phyloP scores from a whole-genome alignment of 1,139 yeast genomes.

The Nakaseomyces nivariensis region DNA sequence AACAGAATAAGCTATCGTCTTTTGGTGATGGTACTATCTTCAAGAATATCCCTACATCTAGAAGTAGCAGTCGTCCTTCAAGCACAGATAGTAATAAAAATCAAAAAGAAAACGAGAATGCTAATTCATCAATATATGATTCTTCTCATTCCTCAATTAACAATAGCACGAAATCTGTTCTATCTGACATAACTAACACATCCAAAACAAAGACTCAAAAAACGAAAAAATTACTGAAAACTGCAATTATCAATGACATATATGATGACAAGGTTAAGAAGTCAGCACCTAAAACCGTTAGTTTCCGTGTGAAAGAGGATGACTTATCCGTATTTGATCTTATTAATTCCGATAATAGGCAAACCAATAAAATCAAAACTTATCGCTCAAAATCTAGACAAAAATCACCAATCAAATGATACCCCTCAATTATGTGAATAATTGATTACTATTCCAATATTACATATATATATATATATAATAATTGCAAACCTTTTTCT shows the following conservation, averaged over 20 bases:
- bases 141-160: not conserved
- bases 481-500: no score
- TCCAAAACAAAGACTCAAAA: slow-evolving; percentile 8
- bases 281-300: slow-evolving; percentile 10
- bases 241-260: slow-evolving; percentile 23
- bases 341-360: slow-evolving; percentile 14
- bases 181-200: slow-evolving; percentile 21
- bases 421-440: not conserved
- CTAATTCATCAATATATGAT: not conserved
- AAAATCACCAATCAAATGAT: not conserved
- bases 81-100: not conserved
- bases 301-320: slow-evolving; percentile 21
- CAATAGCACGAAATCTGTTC: slow-evolving; percentile 7
- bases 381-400: slow-evolving; percentile 13
- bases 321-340: slow-evolving; percentile 28
- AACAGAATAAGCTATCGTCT: not conserved
- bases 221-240: slow-evolving; percentile 22
- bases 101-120: not conserved
- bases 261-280: slow-evolving; percentile 13
- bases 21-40: slow-evolving; percentile 1
- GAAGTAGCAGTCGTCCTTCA: not conserved
- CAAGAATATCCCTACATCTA: not conserved
- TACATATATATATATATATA: no score
- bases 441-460: not conserved
- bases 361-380: slow-evolving; percentile 17